Conservation (phyloP, 805 yeast species). For the Scheffersomyces ergatensis region DNA sequence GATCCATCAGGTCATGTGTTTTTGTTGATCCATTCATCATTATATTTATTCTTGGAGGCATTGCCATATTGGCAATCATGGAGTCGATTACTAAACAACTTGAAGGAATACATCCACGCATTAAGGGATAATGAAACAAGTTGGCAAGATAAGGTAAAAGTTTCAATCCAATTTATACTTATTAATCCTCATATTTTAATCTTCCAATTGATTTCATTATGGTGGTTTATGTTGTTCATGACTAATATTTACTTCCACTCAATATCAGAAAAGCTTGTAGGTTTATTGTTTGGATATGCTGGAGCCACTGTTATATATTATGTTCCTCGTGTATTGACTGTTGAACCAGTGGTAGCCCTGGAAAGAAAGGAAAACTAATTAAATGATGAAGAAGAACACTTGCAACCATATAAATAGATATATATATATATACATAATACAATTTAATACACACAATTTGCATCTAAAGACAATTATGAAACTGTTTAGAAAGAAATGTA, state of each 20-base stretch:
- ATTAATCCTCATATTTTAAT: slow-evolving; percentile 26
- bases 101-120: background rate
- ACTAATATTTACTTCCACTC: slow-evolving; percentile 87
- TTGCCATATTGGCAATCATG: slow-evolving; percentile 36
- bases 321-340: slow-evolving; percentile 22
- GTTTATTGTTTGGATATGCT: slow-evolving; percentile 59
- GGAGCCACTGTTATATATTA: slow-evolving; percentile 48
- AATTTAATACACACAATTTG: no score
- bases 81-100: slow-evolving; percentile 7
- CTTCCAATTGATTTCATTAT: slow-evolving; percentile 38
- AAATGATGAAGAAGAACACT: no score
- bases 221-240: slow-evolving; percentile 87
- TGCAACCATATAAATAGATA: no score
- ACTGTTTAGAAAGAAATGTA: no score
- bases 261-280: slow-evolving; percentile 68
- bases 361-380: background rate
- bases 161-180: background rate
- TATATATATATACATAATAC: no score
- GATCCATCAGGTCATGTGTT: slow-evolving; percentile 97
- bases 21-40: slow-evolving; percentile 62
- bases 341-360: background rate
- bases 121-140: background rate
- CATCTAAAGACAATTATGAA: no score
- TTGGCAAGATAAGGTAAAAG: background rate
- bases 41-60: slow-evolving; percentile 66